phyloP scores from a whole-genome alignment of 1,284 basidiomycete genomes.

The Tranzscheliella williamsii region DNA sequence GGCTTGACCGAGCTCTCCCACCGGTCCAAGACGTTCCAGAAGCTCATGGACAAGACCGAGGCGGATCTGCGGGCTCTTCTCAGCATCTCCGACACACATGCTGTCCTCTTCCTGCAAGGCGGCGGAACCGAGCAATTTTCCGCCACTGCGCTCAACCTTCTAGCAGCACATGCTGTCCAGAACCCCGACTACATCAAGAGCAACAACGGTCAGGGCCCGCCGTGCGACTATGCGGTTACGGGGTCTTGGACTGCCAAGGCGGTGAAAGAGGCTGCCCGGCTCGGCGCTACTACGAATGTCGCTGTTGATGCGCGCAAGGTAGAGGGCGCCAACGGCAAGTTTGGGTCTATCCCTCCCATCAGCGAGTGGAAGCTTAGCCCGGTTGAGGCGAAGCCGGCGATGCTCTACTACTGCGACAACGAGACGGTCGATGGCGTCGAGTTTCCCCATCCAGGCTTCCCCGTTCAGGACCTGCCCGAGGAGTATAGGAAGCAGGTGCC shows the following conservation, averaged over 20 bases:
- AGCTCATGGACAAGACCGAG: constrained; percentile 53
- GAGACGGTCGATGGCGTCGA: constrained; percentile 97
- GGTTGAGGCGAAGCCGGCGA: constrained; percentile 70
- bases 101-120: constrained; percentile 57
- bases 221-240: constrained; percentile 57
- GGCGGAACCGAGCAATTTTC: constrained; percentile 60
- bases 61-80: constrained; percentile 50
- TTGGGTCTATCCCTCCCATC: constrained; percentile 78
- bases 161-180: constrained; percentile 49
- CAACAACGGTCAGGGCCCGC: constrained; percentile 40
- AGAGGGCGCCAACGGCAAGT: constrained; percentile 61
- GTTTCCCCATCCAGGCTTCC: constrained; percentile 81
- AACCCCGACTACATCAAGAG: constrained; percentile 47
- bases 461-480: constrained; percentile 73
- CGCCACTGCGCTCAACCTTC: constrained; percentile 56
- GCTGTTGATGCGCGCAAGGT: constrained; percentile 46
- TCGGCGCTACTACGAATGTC: constrained; percentile 45
- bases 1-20: constrained; percentile 59
- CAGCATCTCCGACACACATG: constrained; percentile 50
- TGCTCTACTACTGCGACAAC: constrained; percentile 99
- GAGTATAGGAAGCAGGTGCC: constrained; percentile 68
- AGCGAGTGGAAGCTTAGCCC: constrained; percentile 75
- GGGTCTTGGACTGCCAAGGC: constrained; percentile 58
- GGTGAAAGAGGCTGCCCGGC: constrained; percentile 50
- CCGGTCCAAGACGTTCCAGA: constrained; percentile 54